phyloP scores from a whole-genome alignment of 1,284 basidiomycete species.

The Testicularia cyperi region DNA sequence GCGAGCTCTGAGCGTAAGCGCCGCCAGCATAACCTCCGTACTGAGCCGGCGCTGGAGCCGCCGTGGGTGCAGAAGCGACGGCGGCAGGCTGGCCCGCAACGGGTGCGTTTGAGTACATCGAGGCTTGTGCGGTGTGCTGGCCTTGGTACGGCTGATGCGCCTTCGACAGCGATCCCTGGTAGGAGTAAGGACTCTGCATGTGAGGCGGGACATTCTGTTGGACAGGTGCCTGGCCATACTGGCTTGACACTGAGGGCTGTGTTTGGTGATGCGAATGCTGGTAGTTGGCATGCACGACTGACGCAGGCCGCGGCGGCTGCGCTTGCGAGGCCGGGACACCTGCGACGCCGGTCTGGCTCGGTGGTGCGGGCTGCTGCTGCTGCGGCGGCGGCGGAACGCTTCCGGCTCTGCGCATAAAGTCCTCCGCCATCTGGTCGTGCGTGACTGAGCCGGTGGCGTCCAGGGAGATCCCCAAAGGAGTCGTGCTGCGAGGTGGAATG shows the following conservation, averaged over 20 bases:
- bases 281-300: conserved; percentile 29
- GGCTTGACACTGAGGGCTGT: conserved; percentile 41
- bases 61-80: no score
- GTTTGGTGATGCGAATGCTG: conserved; percentile 34
- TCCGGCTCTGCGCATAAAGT: conserved; percentile 62
- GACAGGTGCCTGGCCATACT: conserved; percentile 32
- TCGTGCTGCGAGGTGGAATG: conserved; percentile 52
- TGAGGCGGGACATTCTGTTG: conserved; percentile 3
- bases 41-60: conserved; percentile 11
- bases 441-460: conserved; percentile 76
- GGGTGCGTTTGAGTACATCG: conserved; percentile 19
- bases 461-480: conserved; percentile 72
- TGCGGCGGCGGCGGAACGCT: conserved; percentile 67
- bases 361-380: conserved; percentile 29
- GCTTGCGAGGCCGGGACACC: conserved; percentile 2
- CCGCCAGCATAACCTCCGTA: conserved; percentile 14
- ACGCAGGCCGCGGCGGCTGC: conserved; percentile 30
- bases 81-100: conserved; percentile 2
- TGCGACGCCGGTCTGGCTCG: no score
- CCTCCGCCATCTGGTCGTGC: conserved; percentile 75
- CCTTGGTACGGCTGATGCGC: conserved; percentile 8
- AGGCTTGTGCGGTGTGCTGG: conserved; percentile 28
- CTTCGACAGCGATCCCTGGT: conserved; percentile 13
- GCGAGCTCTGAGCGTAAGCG: conserved; percentile 9
- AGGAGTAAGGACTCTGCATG: conserved; percentile 22